Percentiles rank a stretch among this genome's conserved stretches.
Conservation (phyloP, 2,329 filamentous ascomycete species). For the Colletotrichum spaethianum region DNA sequence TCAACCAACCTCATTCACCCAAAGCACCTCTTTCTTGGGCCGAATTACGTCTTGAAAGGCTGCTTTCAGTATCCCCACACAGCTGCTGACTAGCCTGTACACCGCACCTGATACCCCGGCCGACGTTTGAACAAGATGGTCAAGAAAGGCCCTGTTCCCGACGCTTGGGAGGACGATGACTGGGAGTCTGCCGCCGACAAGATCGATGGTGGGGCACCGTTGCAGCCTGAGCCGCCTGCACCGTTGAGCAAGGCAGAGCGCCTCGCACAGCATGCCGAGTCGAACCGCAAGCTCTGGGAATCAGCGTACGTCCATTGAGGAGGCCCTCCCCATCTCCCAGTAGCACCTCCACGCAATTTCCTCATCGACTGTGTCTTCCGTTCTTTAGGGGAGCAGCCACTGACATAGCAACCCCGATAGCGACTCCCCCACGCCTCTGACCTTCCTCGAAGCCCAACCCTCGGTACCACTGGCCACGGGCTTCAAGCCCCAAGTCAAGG, state of each 20-base stretch:
- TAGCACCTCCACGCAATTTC: not conserved
- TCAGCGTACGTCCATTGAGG: conserved; percentile 75
- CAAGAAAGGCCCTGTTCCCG: conserved; percentile 69
- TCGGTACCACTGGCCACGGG: conserved; percentile 74
- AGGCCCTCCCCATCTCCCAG: not conserved
- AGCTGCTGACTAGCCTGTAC: not conserved
- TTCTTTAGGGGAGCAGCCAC: not conserved
- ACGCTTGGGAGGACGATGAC: conserved; percentile 92
- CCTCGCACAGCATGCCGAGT: conserved; percentile 83
- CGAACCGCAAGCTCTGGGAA: conserved; percentile 90
- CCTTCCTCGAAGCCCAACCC: conserved; percentile 79
- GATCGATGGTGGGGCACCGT: conserved; percentile 54
- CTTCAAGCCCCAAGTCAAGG: conserved; percentile 86
- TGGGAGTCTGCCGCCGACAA: conserved; percentile 86
- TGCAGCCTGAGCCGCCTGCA: conserved; percentile 52
- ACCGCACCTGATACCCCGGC: not conserved
- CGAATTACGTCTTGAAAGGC: not conserved
- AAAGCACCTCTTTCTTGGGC: not conserved
- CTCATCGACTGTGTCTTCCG: not conserved
- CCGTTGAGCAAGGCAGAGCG: conserved; percentile 81
- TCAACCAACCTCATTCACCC: not conserved
- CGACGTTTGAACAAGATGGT: conserved; percentile 54
- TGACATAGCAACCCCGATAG: conserved; percentile 56
- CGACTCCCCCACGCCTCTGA: conserved; percentile 80
- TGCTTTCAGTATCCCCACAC: conserved; percentile 6